These are phyloP conservation scores for Daedaleopsis sinensis DNA, from an alignment of 768 basidiomycete genomes.

Conservation along the genomic window DNA sequence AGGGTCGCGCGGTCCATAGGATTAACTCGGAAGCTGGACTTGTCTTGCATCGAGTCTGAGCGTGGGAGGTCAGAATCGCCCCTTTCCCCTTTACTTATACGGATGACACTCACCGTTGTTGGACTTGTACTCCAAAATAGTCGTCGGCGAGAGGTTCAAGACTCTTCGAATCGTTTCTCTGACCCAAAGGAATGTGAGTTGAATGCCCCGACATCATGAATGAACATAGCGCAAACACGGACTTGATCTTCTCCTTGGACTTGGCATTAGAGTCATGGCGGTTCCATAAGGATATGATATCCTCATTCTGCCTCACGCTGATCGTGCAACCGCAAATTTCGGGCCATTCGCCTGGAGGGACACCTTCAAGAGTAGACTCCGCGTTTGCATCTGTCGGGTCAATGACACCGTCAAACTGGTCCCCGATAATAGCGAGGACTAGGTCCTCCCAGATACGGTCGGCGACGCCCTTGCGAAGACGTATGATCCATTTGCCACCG, in stretches of 20 bases:
- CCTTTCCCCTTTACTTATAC: not conserved
- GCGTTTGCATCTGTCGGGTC: constrained; percentile 53
- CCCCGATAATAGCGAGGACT: constrained; percentile 84
- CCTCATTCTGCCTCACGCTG: constrained; percentile 90
- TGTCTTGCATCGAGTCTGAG: constrained; percentile 87
- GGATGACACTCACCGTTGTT: constrained; percentile 67
- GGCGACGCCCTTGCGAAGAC: constrained; percentile 86
- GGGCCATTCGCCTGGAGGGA: constrained; percentile 52
- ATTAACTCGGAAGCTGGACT: constrained; percentile 70
- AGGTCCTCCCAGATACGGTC: constrained; percentile 93
- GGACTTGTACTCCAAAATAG: constrained; percentile 93
- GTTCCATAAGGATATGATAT: constrained; percentile 94
- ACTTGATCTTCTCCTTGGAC: constrained; percentile 84
- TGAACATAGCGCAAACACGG: constrained; percentile 29
- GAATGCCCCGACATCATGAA: not conserved
- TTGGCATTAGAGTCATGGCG: constrained; percentile 76
- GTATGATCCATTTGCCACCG: constrained; percentile 96
- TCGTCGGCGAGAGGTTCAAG: constrained; percentile 73
- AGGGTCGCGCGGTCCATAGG: constrained; percentile 34
- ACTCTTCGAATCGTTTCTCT: constrained; percentile 83
- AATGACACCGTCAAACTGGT: constrained; percentile 68
- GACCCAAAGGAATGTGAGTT: constrained; percentile 1
- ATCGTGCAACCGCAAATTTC: constrained; percentile 96
- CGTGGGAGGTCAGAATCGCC: constrained; percentile 1
- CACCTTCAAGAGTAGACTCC: constrained; percentile 34